Percentiles rank a stretch among this genome's conserved stretches.
phyloP scores from a whole-genome alignment of 495 filamentous ascomycete species.

The Penicillium silybi region DNA sequence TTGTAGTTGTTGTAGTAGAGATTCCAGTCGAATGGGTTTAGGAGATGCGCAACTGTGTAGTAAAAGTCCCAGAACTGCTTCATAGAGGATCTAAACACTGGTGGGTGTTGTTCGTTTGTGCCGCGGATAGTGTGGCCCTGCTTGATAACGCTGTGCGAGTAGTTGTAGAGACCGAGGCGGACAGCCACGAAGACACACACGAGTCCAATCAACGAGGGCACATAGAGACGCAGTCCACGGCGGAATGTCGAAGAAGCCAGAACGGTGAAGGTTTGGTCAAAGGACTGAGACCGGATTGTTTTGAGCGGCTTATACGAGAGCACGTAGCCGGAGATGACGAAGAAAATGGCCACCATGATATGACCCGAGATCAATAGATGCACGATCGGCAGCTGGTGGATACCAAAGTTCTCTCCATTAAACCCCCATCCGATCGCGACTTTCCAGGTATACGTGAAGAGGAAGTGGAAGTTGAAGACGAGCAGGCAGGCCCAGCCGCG shows the following conservation, averaged over 20 bases:
- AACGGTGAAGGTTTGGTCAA: constrained; percentile 42
- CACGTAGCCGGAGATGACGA: constrained; percentile 68
- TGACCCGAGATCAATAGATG: constrained; percentile 61
- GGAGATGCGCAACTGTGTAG: constrained; percentile 42
- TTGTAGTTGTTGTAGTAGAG: constrained; percentile 57
- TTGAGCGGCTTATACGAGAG: constrained; percentile 62
- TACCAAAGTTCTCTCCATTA: constrained; percentile 45
- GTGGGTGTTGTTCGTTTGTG: constrained; percentile 45
- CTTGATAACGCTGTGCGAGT: constrained; percentile 35
- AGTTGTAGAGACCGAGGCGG: constrained; percentile 47
- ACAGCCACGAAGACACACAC: constrained; percentile 52
- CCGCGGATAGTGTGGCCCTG: constrained; percentile 42
- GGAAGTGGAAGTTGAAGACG: constrained; percentile 53
- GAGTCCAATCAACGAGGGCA: constrained; percentile 56
- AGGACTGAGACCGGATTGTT: constrained; percentile 51
- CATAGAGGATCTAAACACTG: constrained; percentile 41
- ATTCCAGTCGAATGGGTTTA: constrained; percentile 54
- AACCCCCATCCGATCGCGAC: constrained; percentile 46
- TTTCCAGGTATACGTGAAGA: constrained; percentile 49
- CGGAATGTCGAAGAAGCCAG: constrained; percentile 63
- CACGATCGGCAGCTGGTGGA: constrained; percentile 61
- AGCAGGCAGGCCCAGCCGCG: constrained; percentile 50
- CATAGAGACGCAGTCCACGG: constrained; percentile 58
- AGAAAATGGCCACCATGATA: constrained; percentile 72
- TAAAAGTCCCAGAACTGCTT: constrained; percentile 48